phyloP scores from a whole-genome alignment of 805 yeast genomes.

The Hanseniaspora jakobsenii region DNA sequence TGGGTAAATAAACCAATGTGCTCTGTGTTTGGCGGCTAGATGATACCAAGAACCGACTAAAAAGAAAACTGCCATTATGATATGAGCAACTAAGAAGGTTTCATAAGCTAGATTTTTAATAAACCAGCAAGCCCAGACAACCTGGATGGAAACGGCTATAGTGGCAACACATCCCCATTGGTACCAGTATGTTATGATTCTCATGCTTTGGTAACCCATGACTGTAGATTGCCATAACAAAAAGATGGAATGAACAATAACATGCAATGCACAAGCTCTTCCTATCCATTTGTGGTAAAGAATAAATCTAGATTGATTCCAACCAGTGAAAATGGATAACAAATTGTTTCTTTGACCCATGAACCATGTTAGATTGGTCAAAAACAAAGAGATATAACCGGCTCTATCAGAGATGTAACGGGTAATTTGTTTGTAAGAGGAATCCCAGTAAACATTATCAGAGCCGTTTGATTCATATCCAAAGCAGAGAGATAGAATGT shows the following conservation, averaged over 20 bases:
- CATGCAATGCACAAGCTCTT: slow-evolving; percentile 36
- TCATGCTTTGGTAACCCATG: slow-evolving; percentile 32
- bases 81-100: slow-evolving; percentile 34
- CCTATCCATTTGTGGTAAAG: slow-evolving; percentile 56
- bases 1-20: slow-evolving; percentile 40
- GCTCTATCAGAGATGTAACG: slow-evolving; percentile 40
- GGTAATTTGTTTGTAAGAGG: slow-evolving; percentile 17
- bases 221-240: slow-evolving; percentile 37
- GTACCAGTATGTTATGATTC: slow-evolving; percentile 34
- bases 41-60: slow-evolving; percentile 40
- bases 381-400: slow-evolving; percentile 36
- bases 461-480: slow-evolving; percentile 12
- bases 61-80: slow-evolving; percentile 35
- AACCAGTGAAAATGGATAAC: slow-evolving; percentile 47
- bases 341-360: slow-evolving; percentile 67
- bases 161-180: slow-evolving; percentile 27
- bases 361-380: slow-evolving; percentile 44
- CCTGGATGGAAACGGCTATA: slow-evolving; percentile 32
- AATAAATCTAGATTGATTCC: slow-evolving; percentile 50
- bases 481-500: slow-evolving; percentile 14
- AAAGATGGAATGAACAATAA: slow-evolving; percentile 42
- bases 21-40: slow-evolving; percentile 34
- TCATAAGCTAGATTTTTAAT: slow-evolving; percentile 40
- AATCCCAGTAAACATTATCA: slow-evolving; percentile 16
- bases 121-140: slow-evolving; percentile 36